Base-by-base conservation (phyloP, 2,329 filamentous ascomycete species). In the Ascochyta lentis region DNA sequence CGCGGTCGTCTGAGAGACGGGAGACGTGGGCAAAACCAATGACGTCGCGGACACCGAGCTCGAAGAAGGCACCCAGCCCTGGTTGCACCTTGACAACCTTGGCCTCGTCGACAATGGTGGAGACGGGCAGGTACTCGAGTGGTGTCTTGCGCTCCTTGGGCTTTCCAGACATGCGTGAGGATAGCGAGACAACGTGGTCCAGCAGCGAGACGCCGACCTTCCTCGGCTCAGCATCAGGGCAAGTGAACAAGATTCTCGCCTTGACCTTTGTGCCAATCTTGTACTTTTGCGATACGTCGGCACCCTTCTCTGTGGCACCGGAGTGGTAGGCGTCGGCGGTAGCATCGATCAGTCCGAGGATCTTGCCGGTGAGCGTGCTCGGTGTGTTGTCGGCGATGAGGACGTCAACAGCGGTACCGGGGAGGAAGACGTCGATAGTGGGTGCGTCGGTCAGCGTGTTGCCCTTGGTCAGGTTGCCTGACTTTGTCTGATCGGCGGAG, bases 11-110 rank as follows among this genome's bases (percentile, higher is more conserved):
- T 56, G 94, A 90, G 58, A 99, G 85, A 61, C 91, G 86, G 1
- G 95, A 99, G 62, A 99, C 96, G 75, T 99, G 95, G 22, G 96
- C 92, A 69, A 97, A 99, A 9, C 91, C 91, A n/a, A 85, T 81
- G 3, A 94, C 80, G 27, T 87, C 85, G 37, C 84, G 80, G 6
- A 89, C 77, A 2, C 87, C 88, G 24, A 94, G 77, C 63, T 90
- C 85, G 15, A 93, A 82, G 68, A 96, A 96, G 2, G 97, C 81
- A 49, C 95, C 96, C 57, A 94, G 85, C 3, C 88, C 87, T 5
- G 87, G 81, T 63, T 96, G 90, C 3, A 97, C 91, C 63, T 89
- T 89, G 49, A 87, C 84, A 7, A 99, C 87, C 34, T 86, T 92
- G 53, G 90, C 91, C 63, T 89, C 84, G 42, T 94, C 88, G 24